Evolutionary conservation across 305 asterid species (phyloP), one percentile per base, ranked within the genome.

Genomic region (Solanum hybrid): DNA sequence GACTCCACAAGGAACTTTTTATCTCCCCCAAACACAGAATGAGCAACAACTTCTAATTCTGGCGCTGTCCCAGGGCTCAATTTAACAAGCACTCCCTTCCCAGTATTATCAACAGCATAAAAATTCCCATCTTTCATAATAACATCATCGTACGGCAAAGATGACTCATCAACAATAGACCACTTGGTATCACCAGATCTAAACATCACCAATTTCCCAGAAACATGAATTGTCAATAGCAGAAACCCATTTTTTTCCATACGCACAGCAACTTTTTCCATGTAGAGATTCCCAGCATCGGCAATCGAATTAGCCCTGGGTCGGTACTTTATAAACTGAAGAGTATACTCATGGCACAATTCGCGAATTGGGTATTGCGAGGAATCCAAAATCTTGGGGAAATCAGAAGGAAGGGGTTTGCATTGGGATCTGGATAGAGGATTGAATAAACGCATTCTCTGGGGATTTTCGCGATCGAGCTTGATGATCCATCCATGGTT

Each of bases 1-100:
- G 94, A 94, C 81, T 93, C 95, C 91, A 97, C 96, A 26, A 97
- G 92, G 87, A 93, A 95, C 94, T 96, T 97, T 97, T 94, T 95
- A 88, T 95, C 98, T 69, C 98, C 98, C 34, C 98, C 98, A 40
- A 79, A 92, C 34, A 94, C 91, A 2, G 98, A 79, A 24, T 88
- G 60, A 1, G 97, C 96, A 51, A 93, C 94, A 7, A 60, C 79
- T 29, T 89, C 91, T 90, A 95, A 92, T 72, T 40, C 91, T 72
- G 92, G 91, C 90, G 86, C 85, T 89, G 86, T 73, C 10, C 69
- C 94, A 37, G 76, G 27, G 80, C 88, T 88, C 42, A 89, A 82
- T 76, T 95, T 90, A 88, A 95, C 96, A 40, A 91, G 11, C 71
- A 95, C 98, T 1, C 90, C 51, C 90, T 94, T 91, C 37, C 99